Base-by-base conservation (phyloP, 495 filamentous ascomycete species). In the Penicillium argentinense region DNA sequence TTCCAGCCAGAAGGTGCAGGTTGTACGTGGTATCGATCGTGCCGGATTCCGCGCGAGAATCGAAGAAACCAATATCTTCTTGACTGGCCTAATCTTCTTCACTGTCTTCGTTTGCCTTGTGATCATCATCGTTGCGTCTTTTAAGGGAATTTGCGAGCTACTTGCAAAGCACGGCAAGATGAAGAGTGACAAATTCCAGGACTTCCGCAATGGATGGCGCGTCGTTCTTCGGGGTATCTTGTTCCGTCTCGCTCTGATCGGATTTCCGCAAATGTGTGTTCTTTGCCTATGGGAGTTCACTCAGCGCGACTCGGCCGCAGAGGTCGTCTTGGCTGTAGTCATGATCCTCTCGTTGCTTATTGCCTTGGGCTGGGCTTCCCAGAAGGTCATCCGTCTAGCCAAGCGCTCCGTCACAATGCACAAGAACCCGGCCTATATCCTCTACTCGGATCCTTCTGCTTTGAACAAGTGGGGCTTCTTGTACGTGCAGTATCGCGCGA, bases 381-480 rank as follows among this genome's bases (percentile, higher is more conserved):
- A 83, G 63, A 96, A 96, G 73, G 91, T 98, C 36, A 86, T 93
- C 57, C 81, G 81, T 11, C 82, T 98, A 41, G 93, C 93, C 13
- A 88, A 85, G 52, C 87, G 89, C 43, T 96, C 91, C 4, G 83
- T 96, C 44, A 68, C 80, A 9, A 87, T 96, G 79, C 92, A 98
- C 78, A 89, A 89, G 62, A 98, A 97, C 65, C 92, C 93, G 9
- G 92, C 90, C 36, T 97, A 97, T 60, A 96, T 97, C 55, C 81
- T 98, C 27, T 98, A 95, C 74, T 96, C 93, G 6, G 93, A 98
- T 59, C 89, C 91, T 8, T 78, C 86, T 39, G 83, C 87, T 25
- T 72, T 98, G 47, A 97, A 98, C 81, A 95, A 96, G 72, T 97
- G 93, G 93, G 93, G 93, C 12, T 98, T 97, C 72, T 73, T 98